These are phyloP conservation scores for Amanita pallidorosea DNA, from an alignment of 768 basidiomycete species.

Conservation along the genomic window DNA sequence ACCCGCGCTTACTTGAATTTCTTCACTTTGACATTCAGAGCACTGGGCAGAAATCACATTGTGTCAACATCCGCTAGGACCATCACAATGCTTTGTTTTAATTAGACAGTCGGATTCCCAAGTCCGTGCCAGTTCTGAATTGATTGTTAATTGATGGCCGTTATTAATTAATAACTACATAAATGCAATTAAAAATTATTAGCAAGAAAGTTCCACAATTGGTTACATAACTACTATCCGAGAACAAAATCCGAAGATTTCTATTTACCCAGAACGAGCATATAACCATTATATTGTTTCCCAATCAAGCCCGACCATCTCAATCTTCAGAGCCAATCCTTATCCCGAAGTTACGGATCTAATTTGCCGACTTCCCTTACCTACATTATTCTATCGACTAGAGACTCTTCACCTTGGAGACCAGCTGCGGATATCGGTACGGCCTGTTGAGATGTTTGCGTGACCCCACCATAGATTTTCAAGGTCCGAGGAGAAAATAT, in stretches of 20 bases:
- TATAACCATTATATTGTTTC: too few relatives aligned
- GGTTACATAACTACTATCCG: too few relatives aligned
- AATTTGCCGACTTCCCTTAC: constrained; percentile 64
- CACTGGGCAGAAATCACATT: constrained; percentile 79
- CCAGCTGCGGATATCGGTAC: constrained; percentile 75
- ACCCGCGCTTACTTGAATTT: constrained; percentile 73
- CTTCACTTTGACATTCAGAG: constrained; percentile 78
- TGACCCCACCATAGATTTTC: constrained; percentile 70
- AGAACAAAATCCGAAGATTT: too few relatives aligned
- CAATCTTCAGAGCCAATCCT: too few relatives aligned
- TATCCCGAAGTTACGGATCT: too few relatives aligned
- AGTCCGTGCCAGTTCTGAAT: constrained; percentile 43
- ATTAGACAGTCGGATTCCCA: constrained; percentile 65
- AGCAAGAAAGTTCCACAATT: too few relatives aligned
- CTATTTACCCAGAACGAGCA: too few relatives aligned
- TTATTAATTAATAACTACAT: too few relatives aligned
- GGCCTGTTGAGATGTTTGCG: too few relatives aligned
- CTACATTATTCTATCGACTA: constrained; percentile 75
- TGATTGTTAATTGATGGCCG: constrained; percentile 56
- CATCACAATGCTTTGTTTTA: constrained; percentile 78
- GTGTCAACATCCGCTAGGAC: constrained; percentile 68
- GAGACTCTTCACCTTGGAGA: constrained; percentile 77
- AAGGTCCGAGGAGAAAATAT: constrained; percentile 61
- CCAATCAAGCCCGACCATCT: too few relatives aligned
- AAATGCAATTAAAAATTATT: too few relatives aligned